Percentiles rank a stretch among this genome's conserved stretches.
phyloP scores from a whole-genome alignment of 371 early-diverging fungal genomes.

The Ordospora colligata region DNA sequence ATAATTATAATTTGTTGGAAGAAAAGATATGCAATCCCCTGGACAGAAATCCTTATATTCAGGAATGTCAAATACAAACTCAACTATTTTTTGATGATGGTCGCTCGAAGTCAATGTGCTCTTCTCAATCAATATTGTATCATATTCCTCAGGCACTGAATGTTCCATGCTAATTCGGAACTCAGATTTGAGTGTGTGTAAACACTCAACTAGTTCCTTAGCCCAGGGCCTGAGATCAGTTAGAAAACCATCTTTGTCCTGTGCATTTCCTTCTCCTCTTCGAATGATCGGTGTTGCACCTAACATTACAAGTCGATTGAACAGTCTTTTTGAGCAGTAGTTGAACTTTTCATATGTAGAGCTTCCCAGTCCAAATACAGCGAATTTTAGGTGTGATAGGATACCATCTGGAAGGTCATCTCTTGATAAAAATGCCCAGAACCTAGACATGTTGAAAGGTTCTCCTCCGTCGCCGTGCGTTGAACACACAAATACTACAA shows the following conservation, averaged over 20 bases:
- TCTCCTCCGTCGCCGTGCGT: slow-evolving; percentile 59
- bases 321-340: slow-evolving; percentile 79
- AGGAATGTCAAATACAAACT: slow-evolving; percentile 47
- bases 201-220: not conserved
- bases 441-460: slow-evolving; percentile 52
- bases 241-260: slow-evolving; percentile 76
- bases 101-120: slow-evolving; percentile 18
- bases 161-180: not conserved
- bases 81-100: slow-evolving; percentile 30
- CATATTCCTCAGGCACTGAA: not conserved
- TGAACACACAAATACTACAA: slow-evolving; percentile 57
- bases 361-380: slow-evolving; percentile 59
- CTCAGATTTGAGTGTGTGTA: not conserved
- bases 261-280: slow-evolving; percentile 84
- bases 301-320: slow-evolving; percentile 71
- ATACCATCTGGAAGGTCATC: slow-evolving; percentile 18
- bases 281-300: slow-evolving; percentile 69
- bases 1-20: slow-evolving; percentile 48
- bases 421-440: slow-evolving; percentile 45
- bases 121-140: not conserved
- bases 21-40: slow-evolving; percentile 54
- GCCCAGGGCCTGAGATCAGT: slow-evolving; percentile 22
- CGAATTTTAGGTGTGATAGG: slow-evolving; percentile 44
- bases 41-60: slow-evolving; percentile 36
- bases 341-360: slow-evolving; percentile 66